These are phyloP conservation scores for Capsicum chinense DNA, from an alignment of 257 asterid genomes.

Conservation along the genomic window DNA sequence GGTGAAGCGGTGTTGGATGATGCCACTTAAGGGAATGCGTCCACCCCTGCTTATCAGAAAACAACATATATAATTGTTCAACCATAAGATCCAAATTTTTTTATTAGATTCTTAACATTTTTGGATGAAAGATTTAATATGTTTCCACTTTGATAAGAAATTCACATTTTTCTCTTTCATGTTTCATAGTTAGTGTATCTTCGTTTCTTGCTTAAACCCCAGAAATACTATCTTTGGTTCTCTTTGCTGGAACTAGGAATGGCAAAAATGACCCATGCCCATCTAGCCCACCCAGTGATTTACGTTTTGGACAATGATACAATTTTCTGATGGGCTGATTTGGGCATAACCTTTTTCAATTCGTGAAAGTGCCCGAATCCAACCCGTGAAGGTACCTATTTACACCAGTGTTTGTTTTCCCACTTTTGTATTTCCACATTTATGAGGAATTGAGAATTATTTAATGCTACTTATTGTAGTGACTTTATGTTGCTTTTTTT, in stretches of 20 bases:
- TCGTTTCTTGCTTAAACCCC: neutral
- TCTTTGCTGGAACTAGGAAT: neutral
- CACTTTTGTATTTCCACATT: neutral
- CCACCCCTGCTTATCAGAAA: neutral
- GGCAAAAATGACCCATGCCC: neutral
- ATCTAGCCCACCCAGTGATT: neutral
- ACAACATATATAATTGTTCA: neutral
- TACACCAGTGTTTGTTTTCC: neutral
- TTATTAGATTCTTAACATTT: neutral
- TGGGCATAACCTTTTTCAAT: neutral
- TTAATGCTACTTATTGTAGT: neutral
- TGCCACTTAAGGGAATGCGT: neutral
- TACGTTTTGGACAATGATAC: neutral
- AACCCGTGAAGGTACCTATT: neutral
- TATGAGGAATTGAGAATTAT: neutral
- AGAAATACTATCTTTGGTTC: neutral
- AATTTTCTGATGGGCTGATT: neutral
- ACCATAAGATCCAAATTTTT: neutral
- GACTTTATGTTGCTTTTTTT: neutral
- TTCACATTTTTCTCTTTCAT: neutral
- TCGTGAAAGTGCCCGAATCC: neutral
- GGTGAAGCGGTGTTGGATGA: no score
- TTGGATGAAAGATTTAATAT: neutral
- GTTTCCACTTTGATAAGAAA: conserved; percentile 12
- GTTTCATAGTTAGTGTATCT: neutral